Base-by-base conservation (phyloP, 1,139 yeast genomes). In the Hemisphaericaspora xylofermentans region DNA sequence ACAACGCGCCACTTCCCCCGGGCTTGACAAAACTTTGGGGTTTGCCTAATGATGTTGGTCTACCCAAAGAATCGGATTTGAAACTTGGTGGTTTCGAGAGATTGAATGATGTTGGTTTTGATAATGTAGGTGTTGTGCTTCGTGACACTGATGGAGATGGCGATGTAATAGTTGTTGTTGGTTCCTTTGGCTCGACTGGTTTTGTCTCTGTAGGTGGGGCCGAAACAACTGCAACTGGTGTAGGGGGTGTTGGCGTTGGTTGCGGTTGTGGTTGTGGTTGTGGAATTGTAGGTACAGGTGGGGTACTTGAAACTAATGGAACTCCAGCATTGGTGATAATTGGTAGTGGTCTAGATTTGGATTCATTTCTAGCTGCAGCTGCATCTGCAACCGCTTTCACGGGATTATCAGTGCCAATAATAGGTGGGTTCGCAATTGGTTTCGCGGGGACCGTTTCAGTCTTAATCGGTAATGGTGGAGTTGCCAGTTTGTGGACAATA, bases 1-100 rank as follows among this genome's bases (percentile, higher is more conserved):
- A 44, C 33, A 64, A 51, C 14, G 49, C 46, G 21, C 45, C 29
- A 21, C 43, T 35, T 25, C 51, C 38, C 25, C 53, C 53, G 15
- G 60, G 60, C 32, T 60, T 60, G 9, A 63, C 55, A 40, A 56
- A 56, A 13, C 53, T 51, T 43, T 47, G 64, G 13, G 58, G 60
- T 35, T 51, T 51, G 28, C 50, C 51, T 19, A 51, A 45, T 1
- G 54, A 42, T 3, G 55, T 38, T 9, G 56, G 50, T 3, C 47
- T 43, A 3, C 51, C 51, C 32, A 49, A 47, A 6, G 49, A 43
- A 34, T 41, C 40, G 6, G 37, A 34, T 18, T 38, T 49, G 24
- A 31, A 31, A 12, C 34, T 31, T 13, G 34, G 34, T 34, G 56
- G 54, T 40, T 52, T 49, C 14, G 44, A 35, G 15, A 46, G 31